Conservation (phyloP, 176 grass and related monocot genomes). For the Carex cristatella region DNA sequence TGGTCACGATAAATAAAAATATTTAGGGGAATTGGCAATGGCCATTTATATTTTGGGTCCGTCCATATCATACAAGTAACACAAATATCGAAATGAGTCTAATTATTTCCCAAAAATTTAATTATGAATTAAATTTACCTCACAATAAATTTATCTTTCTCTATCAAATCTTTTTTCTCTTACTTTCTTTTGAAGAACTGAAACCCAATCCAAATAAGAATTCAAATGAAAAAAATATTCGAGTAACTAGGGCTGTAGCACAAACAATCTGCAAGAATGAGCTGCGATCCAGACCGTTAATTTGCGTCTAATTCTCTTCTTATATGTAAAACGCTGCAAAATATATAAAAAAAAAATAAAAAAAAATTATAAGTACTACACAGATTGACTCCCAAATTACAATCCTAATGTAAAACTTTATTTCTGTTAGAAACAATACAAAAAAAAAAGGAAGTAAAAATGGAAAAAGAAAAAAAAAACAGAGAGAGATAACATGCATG, state of each 20-base stretch:
- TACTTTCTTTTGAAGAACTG: not conserved
- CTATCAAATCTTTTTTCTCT: not conserved
- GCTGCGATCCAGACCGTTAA: slow-evolving; percentile 35
- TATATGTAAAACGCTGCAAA: slow-evolving; percentile 44
- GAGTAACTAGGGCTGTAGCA: slow-evolving; percentile 36
- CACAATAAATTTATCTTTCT: not conserved
- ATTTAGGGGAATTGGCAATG: no score
- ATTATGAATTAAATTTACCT: no score
- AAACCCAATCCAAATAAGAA: not conserved
- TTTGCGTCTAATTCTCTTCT: slow-evolving; percentile 27
- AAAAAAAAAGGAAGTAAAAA: not conserved
- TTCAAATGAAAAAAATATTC: not conserved
- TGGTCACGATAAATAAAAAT: no score
- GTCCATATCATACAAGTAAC: no score
- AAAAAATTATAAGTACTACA: not conserved
- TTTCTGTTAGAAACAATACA: not conserved
- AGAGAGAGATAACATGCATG: not conserved
- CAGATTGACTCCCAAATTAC: no score
- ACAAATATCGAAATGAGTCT: no score
- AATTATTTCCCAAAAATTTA: no score
- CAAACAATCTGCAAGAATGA: slow-evolving; percentile 60
- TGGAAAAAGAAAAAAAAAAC: not conserved
- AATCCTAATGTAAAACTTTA: not conserved
- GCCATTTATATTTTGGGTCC: no score
- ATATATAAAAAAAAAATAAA: not conserved